These are phyloP conservation scores for Saccharomycopsis guyanensis DNA, from an alignment of 805 yeast genomes.

Conservation along the genomic window DNA sequence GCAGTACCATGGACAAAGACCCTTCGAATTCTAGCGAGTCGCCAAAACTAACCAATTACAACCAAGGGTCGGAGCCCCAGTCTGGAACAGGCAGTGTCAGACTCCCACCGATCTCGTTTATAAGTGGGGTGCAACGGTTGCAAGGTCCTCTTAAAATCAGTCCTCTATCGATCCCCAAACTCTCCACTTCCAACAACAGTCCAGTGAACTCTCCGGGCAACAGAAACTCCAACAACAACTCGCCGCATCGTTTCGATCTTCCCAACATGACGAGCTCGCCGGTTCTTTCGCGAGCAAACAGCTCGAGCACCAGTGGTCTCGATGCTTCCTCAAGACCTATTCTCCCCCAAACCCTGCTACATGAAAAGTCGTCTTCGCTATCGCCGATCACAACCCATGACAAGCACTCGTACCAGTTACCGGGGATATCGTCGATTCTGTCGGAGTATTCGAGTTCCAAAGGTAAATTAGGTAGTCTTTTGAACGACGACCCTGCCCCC, in stretches of 20 bases:
- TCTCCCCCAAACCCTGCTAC: neutral
- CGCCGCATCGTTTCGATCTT: neutral
- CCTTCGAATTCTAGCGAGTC: neutral
- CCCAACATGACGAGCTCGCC: neutral
- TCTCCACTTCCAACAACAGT: neutral
- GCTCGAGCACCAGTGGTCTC: neutral
- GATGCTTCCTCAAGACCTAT: neutral
- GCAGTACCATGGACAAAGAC: neutral
- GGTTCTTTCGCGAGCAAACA: neutral
- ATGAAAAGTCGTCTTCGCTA: neutral
- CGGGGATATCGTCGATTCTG: constrained; percentile 4
- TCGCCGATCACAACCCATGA: constrained; percentile 5
- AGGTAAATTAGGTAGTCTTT: neutral
- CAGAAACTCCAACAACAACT: neutral
- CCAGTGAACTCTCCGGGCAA: neutral
- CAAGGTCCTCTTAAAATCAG: neutral
- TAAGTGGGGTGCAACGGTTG: constrained; percentile 21
- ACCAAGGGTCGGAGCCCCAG: constrained; percentile 1
- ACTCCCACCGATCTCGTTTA: constrained; percentile 35
- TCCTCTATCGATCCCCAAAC: constrained; percentile 4
- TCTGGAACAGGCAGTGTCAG: constrained; percentile 22
- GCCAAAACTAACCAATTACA: neutral
- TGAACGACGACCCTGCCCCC: constrained; percentile 1
- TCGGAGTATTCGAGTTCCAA: neutral
- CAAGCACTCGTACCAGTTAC: constrained; percentile 15